Evolutionary conservation across 257 asterid species (phyloP), one percentile per base, ranked within the genome.

Genomic region (Paraleonurus japonicus): DNA sequence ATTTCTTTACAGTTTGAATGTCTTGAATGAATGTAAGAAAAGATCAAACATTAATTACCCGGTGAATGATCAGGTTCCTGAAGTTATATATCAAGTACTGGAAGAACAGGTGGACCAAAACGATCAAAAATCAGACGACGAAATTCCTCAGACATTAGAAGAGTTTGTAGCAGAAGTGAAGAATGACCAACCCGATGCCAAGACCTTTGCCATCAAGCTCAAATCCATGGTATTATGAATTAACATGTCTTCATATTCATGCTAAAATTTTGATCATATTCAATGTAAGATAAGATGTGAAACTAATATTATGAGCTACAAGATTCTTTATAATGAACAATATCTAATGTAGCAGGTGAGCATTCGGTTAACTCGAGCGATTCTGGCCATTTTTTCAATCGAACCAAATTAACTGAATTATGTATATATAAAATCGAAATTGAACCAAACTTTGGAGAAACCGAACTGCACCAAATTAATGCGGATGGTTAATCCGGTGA

Each of bases 81-180:
- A 88, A 75, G 92, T 92, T 75, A 95, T 95, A 61, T 95, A 88
- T 77, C 86, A 81, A 82, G 90, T 90, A 66, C 83, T 95, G 65
- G 88, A 87, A 76, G 96, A 87, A 58, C 95, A 91, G 37, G 76
- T 24, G 0, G 61, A 81, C 16, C 81, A 76, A 69, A 76, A 51
- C 50, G 88, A 80, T 59, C 35, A 58, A 69, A 73, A 78, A 32
- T 57, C 16, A 51, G 85, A 77, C 3, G 74, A 70, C 11, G 81
- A 83, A 73, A 71, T 72, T 39, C 96, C 96, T 60, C 90, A 87
- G 75, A 84, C 90, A 0, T 72, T 90, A 57, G 79, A 88, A 54
- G 97, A 88, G 4, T 90, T 90, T 61, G 65, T 90, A 37, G 81
- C 92, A 61, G 85, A 85, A 68, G 82, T 84, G 79, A 88, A 76